Percentiles rank a stretch among this genome's conserved stretches.
Conservation (phyloP, 2,329 filamentous ascomycete species). For the Tolypocladium album region DNA sequence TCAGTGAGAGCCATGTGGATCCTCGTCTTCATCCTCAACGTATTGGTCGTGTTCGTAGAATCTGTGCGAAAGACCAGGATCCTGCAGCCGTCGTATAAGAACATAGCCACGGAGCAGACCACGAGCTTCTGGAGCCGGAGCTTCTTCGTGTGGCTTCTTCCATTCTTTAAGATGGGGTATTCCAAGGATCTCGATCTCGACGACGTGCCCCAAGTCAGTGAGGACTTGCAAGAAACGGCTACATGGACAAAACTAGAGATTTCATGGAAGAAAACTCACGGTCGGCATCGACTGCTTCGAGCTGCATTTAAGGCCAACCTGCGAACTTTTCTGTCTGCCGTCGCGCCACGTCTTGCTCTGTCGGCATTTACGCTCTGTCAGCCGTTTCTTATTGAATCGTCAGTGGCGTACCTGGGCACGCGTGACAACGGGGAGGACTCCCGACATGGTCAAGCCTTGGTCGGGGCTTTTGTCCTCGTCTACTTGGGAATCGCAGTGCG, state of each 20-base stretch:
- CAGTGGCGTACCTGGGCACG: neutral
- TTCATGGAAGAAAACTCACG: neutral
- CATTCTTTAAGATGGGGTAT: neutral
- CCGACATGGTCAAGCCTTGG: neutral
- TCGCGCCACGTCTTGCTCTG: neutral
- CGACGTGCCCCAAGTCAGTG: neutral
- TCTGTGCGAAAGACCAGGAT: neutral
- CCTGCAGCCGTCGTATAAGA: neutral
- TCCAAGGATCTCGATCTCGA: neutral
- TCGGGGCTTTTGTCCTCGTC: neutral
- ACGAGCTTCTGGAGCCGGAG: neutral
- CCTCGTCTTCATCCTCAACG: neutral
- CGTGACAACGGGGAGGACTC: neutral
- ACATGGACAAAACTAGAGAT: neutral
- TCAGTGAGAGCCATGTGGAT: neutral
- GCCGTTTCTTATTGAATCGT: neutral
- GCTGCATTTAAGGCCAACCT: neutral
- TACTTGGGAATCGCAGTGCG: neutral
- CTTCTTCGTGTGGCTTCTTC: neutral
- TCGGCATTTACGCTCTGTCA: neutral
- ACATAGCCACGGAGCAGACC: neutral
- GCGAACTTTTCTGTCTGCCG: neutral
- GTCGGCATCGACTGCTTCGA: slow-evolving; percentile 1
- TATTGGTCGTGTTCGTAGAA: neutral
- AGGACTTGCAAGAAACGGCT: neutral